Conservation (phyloP, 192 early-diverging fungal species). For the Coemansia sp. region DNA sequence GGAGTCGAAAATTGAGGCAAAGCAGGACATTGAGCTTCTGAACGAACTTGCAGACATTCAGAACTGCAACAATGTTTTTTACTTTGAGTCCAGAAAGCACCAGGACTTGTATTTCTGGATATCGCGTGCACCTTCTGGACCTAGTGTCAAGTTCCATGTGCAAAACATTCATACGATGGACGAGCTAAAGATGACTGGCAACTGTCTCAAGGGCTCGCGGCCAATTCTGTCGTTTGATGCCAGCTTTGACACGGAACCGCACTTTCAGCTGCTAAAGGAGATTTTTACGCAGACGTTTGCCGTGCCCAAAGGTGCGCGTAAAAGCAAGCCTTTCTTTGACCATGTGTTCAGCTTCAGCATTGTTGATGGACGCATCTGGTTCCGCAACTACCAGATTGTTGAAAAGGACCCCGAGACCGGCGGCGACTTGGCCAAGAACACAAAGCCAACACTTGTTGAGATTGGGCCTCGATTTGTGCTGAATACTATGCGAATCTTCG, state of each 20-base stretch:
- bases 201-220: constrained; percentile 95
- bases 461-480: constrained; percentile 97
- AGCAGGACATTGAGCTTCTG: constrained; percentile 80
- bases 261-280: constrained; percentile 89
- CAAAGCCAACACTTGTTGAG: constrained; percentile 82
- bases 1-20: constrained; percentile 91
- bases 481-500: constrained; percentile 90
- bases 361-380: constrained; percentile 88
- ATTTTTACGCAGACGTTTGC: constrained; percentile 90
- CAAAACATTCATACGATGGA: constrained; percentile 99
- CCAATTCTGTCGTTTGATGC: constrained; percentile 94
- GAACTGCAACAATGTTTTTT: constrained; percentile 98
- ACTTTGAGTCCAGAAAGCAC: constrained; percentile 91
- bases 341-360: constrained; percentile 89
- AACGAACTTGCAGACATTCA: constrained; percentile 96
- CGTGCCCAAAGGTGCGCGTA: constrained; percentile 81
- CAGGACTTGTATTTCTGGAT: constrained; percentile 97
- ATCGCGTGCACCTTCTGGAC: constrained; percentile 91
- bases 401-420: constrained; percentile 65
- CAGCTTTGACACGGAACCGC: constrained; percentile 84
- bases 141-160: constrained; percentile 91
- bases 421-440: constrained; percentile 58
- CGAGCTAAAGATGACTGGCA: constrained; percentile 97
- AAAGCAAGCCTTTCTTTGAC: constrained; percentile 96
- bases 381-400: constrained; percentile 94